A percentile compares a stretch with the other conserved stretches of the same genome.
These are phyloP conservation scores for Onygenales sp. DNA, from an alignment of 2,329 filamentous ascomycete genomes.

Conservation along the genomic window DNA sequence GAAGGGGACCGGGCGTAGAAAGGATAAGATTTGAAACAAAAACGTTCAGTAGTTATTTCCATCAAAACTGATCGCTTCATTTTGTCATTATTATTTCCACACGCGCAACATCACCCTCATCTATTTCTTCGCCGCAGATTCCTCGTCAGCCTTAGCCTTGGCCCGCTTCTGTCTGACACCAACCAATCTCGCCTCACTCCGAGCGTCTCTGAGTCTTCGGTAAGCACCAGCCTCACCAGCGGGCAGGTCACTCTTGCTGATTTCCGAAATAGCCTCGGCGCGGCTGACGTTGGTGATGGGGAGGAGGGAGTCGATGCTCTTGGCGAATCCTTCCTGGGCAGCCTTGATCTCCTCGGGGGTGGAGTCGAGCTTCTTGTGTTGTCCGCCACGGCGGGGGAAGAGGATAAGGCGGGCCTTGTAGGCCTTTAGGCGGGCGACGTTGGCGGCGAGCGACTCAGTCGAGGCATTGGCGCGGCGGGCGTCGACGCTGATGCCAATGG, in stretches of 20 bases:
- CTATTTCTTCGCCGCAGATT: constrained; percentile 47
- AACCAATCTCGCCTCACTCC: constrained; percentile 70
- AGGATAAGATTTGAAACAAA: too few relatives aligned
- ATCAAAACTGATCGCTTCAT: too few relatives aligned
- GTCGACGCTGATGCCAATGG: constrained; percentile 96
- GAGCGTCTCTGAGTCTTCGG: constrained; percentile 71
- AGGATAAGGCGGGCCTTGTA: constrained; percentile 95
- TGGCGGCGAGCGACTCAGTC: constrained; percentile 87
- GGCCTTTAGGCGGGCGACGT: constrained; percentile 95
- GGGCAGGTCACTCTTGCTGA: constrained; percentile 75
- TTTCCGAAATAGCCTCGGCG: constrained; percentile 56
- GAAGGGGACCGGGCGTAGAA: not conserved
- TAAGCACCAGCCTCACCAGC: constrained; percentile 77
- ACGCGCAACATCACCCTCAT: constrained; percentile 11
- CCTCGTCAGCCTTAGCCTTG: constrained; percentile 67
- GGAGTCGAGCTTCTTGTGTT: constrained; percentile 87
- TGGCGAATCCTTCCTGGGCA: constrained; percentile 48
- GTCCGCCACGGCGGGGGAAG: constrained; percentile 90
- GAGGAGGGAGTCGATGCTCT: constrained; percentile 50
- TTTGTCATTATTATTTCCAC: too few relatives aligned
- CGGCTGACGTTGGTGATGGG: constrained; percentile 58
- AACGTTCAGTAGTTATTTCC: too few relatives aligned
- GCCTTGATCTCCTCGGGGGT: constrained; percentile 72
- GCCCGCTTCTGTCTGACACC: constrained; percentile 90
- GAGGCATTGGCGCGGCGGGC: constrained; percentile 93